Evolutionary conservation across 2,329 filamentous ascomycete species (phyloP).

Genomic region (Trematosphaeria pertusa): DNA sequence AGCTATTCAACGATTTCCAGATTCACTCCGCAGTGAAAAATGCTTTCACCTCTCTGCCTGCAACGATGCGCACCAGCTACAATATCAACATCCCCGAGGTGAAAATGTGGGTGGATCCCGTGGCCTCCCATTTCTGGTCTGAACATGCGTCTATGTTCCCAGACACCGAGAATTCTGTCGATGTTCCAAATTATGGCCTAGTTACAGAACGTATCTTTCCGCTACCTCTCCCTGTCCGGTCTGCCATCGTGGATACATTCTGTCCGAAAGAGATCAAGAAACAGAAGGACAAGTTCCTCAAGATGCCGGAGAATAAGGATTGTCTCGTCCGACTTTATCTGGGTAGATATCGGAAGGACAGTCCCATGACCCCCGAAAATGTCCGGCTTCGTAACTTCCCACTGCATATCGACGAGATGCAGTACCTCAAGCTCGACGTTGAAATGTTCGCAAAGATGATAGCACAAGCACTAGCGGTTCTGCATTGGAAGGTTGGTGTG

Average conservation of each 20-base stretch:
- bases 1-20: no score
- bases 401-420: constrained; percentile 59
- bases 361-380: neutral
- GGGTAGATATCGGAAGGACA: constrained; percentile 40
- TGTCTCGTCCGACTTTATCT: constrained; percentile 60
- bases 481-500: constrained; percentile 57
- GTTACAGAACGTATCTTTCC: constrained; percentile 48
- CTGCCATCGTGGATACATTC: constrained; percentile 39
- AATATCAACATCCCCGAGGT: no score
- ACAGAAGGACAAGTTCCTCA: constrained; percentile 21
- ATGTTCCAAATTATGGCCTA: no score
- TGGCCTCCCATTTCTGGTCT: no score
- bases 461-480: constrained; percentile 57
- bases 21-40: no score
- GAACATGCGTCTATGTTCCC: no score
- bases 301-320: constrained; percentile 36
- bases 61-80: no score
- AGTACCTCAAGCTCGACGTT: constrained; percentile 47
- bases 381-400: constrained; percentile 59
- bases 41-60: no score
- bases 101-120: no score
- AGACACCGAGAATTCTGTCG: no score
- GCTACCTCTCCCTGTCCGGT: constrained; percentile 31
- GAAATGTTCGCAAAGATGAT: constrained; percentile 52
- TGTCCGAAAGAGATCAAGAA: constrained; percentile 36